Conservation (phyloP, 805 yeast species). For the Metschnikowia cerradonensis region DNA sequence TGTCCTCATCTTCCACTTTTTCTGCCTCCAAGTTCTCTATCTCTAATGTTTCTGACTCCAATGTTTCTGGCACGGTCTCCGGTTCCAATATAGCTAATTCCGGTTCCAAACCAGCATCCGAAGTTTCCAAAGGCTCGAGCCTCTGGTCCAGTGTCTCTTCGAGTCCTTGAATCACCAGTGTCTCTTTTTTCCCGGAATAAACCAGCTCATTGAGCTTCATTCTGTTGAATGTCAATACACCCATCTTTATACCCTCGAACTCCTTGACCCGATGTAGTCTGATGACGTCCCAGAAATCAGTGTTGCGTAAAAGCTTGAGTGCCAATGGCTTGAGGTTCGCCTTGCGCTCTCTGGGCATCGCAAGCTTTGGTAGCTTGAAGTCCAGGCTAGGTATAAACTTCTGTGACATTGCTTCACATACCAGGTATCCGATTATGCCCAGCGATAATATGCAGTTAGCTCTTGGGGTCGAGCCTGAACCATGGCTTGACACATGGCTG, state of each 20-base stretch:
- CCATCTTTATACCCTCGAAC: slow-evolving; percentile 9
- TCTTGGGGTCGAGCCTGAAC: slow-evolving; percentile 7
- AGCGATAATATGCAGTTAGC: slow-evolving; percentile 7
- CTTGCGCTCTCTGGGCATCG: slow-evolving; percentile 17
- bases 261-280: slow-evolving; percentile 11
- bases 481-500: neutral
- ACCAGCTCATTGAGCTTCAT: slow-evolving; percentile 14
- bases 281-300: slow-evolving; percentile 9
- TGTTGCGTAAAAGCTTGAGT: slow-evolving; percentile 12
- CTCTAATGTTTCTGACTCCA: too few species aligned
- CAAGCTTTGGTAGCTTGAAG: neutral
- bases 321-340: slow-evolving; percentile 14
- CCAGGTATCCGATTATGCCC: slow-evolving; percentile 13
- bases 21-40: too few species aligned
- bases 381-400: slow-evolving; percentile 2
- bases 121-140: neutral
- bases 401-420: slow-evolving; percentile 1
- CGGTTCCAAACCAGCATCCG: neutral
- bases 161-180: neutral
- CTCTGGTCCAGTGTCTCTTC: too few species aligned
- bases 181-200: slow-evolving; percentile 6
- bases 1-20: slow-evolving; percentile 8
- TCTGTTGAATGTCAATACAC: slow-evolving; percentile 15
- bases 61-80: too few species aligned
- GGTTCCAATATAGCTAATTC: neutral